Evolutionary conservation across 441 rosid genomes (phyloP), one percentile per base, ranked within the genome.

Genomic region (Syzygium syzygioides): DNA sequence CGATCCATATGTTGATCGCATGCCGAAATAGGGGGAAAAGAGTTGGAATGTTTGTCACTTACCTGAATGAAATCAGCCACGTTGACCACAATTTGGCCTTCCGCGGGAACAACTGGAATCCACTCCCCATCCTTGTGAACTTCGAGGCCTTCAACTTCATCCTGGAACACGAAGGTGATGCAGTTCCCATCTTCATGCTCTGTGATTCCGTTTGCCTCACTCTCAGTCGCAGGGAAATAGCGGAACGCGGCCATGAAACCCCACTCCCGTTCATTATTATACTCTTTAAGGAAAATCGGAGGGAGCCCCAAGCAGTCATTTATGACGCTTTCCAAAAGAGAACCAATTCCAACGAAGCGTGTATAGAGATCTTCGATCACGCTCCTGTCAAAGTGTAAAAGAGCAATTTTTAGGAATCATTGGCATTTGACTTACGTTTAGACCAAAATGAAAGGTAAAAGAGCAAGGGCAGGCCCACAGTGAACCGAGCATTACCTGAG

Each of bases 51-150:
- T 37, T 68, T 68, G 9, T 34, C 50, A 10, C 14, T 88, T 92
- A 93, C 97, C 95, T 92, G 94, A 85, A 94, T 89, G 64, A 91
- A 90, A 88, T 95, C 95, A 18, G 94, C 90, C 14, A 94, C 48
- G 79, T 94, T 94, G 87, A 94, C 94, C 8, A 92, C 93, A 3
- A 94, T 37, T 32, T 89, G 89, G 79, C 60, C 92, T 71, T 55
- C 55, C 6, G 84, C 9, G 37, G 95, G 93, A 79, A 87, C 88
- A 9, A 90, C 90, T 3, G 91, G 95, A 62, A 95, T 90, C 96
- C 96, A 93, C 88, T 87, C 48, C 28, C 93, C 93, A 68, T 92
- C 80, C 84, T 87, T 91, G 37, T 80, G 57, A 52, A 94, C 96
- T 85, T 94, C 86, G 2, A 95, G 89, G 30, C 97, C 96, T 57